These are phyloP conservation scores for Heterobasidion occidentale DNA, from an alignment of 1,284 basidiomycete genomes.

Conservation along the genomic window DNA sequence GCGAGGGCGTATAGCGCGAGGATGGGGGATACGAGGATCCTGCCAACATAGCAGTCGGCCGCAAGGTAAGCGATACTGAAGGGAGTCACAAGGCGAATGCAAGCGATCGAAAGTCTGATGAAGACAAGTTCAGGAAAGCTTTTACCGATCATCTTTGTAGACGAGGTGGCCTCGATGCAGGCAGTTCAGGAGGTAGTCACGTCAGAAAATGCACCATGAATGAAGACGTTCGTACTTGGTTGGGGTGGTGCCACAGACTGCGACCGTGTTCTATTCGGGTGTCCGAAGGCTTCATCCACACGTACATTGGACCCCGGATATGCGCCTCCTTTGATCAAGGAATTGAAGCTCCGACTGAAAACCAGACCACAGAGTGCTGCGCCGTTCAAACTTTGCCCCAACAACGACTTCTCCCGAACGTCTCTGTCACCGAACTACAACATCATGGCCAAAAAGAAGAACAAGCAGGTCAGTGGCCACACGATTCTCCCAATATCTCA, in stretches of 20 bases:
- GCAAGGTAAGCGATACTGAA: constrained; percentile 34
- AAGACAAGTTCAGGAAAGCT: constrained; percentile 44
- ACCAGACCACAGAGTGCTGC: no score
- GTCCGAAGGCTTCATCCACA: no score
- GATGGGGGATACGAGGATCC: constrained; percentile 22
- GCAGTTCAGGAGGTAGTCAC: not conserved
- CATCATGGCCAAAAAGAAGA: constrained; percentile 76
- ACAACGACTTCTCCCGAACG: no score
- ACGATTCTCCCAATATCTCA: not conserved
- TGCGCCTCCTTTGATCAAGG: no score
- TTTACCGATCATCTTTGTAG: constrained; percentile 21
- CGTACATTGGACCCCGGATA: no score
- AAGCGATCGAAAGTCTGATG: constrained; percentile 39
- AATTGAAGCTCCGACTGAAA: no score
- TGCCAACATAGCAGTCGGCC: constrained; percentile 18
- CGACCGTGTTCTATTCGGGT: no score
- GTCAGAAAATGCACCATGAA: not conserved
- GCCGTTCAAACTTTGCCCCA: no score
- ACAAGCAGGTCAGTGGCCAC: constrained; percentile 49
- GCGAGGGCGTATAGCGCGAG: constrained; percentile 26
- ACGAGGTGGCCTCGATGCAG: not conserved
- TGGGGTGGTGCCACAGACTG: no score
- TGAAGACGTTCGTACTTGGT: no score
- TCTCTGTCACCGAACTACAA: not conserved
- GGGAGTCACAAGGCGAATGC: constrained; percentile 41